phyloP scores from a whole-genome alignment of 2,329 filamentous ascomycete species.

The Calonectria crousiana region DNA sequence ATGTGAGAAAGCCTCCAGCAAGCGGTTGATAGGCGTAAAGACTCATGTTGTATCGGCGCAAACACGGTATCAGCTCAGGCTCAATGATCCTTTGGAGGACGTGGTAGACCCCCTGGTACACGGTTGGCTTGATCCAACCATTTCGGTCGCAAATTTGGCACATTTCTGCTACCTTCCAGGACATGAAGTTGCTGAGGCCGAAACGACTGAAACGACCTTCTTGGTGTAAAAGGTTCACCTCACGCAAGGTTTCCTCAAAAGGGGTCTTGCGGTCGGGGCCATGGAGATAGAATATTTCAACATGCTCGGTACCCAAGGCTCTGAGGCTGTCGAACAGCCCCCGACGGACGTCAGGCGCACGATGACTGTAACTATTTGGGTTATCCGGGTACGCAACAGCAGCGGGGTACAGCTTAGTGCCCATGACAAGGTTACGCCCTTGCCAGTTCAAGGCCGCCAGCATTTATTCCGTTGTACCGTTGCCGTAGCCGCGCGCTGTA shows the following conservation, averaged over 20 bases:
- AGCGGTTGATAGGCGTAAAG: constrained; percentile 80
- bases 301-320: constrained; percentile 5
- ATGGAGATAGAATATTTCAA: constrained; percentile 51
- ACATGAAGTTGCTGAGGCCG: constrained; percentile 79
- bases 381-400: not conserved
- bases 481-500: constrained; percentile 77
- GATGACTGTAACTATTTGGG: constrained; percentile 2
- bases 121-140: constrained; percentile 79
- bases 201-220: constrained; percentile 78
- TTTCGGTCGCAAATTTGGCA: constrained; percentile 76
- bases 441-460: constrained; percentile 76
- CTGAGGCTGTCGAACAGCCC: constrained; percentile 13
- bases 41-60: constrained; percentile 75
- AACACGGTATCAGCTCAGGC: constrained; percentile 72
- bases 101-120: constrained; percentile 80
- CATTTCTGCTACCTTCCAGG: constrained; percentile 83
- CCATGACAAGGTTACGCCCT: constrained; percentile 74
- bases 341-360: not conserved
- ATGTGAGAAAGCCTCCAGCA: constrained; percentile 77
- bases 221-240: constrained; percentile 77
- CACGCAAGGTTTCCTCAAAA: constrained; percentile 77
- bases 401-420: constrained; percentile 66
- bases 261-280: constrained; percentile 69
- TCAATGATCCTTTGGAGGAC: constrained; percentile 66
- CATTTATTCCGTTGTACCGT: constrained; percentile 73